Conservation (phyloP, 2,329 filamentous ascomycete genomes). For the Cladorrhinum sp. region DNA sequence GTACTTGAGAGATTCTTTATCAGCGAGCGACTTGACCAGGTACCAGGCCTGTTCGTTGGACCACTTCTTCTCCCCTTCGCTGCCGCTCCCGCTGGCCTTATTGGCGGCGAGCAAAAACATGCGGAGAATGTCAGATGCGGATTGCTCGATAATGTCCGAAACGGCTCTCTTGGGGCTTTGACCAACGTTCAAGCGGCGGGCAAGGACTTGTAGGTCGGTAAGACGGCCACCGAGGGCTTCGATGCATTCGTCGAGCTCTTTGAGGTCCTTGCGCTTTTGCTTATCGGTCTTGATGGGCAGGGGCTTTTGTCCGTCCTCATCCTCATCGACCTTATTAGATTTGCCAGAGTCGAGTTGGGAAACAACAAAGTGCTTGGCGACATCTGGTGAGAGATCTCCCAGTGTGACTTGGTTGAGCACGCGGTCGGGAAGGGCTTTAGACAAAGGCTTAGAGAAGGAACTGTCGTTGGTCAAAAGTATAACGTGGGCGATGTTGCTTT, state of each 20-base stretch:
- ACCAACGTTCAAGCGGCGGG: conserved; percentile 82
- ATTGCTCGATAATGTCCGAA: conserved; percentile 83
- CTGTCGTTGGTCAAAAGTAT: conserved; percentile 90
- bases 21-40: conserved; percentile 73
- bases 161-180: conserved; percentile 80
- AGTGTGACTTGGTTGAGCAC: conserved; percentile 84
- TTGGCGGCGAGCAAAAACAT: conserved; percentile 76
- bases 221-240: conserved; percentile 80
- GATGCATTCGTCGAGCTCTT: conserved; percentile 78
- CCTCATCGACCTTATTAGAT: conserved; percentile 20
- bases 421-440: conserved; percentile 83
- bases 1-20: conserved; percentile 69
- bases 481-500: conserved; percentile 86
- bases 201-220: conserved; percentile 92
- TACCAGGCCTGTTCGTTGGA: conserved; percentile 86
- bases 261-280: conserved; percentile 49
- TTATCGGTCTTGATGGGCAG: conserved; percentile 31
- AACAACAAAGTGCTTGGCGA: conserved; percentile 88
- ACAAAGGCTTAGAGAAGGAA: conserved; percentile 81
- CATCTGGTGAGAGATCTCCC: conserved; percentile 79
- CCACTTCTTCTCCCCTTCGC: conserved; percentile 60
- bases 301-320: conserved; percentile 7
- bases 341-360: conserved; percentile 63
- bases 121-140: conserved; percentile 85
- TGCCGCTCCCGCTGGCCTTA: conserved; percentile 46